A percentile compares a stretch with the other conserved stretches of the same genome.
Evolutionary conservation across 805 yeast genomes (phyloP).

Genomic region (Cyberlindnera mississippiensis): DNA sequence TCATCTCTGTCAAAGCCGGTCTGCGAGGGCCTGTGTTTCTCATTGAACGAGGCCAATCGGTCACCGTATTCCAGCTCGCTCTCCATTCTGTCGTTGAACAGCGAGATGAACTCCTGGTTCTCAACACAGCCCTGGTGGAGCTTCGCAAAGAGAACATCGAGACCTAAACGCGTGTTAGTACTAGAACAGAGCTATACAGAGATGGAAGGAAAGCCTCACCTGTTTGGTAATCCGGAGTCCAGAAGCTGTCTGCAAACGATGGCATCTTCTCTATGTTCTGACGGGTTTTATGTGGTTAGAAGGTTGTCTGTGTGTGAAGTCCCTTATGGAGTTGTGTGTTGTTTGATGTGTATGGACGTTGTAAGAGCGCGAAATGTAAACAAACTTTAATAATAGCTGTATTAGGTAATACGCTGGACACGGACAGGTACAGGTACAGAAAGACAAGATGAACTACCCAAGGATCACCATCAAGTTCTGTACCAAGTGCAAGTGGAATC

Average conservation of each 20-base stretch:
- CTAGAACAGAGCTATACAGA: neutral
- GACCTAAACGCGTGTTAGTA: conserved; percentile 31
- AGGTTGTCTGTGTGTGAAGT: too few relatives aligned
- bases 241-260: conserved; percentile 71
- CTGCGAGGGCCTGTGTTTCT: conserved; percentile 34
- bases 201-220: conserved; percentile 29
- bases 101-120: conserved; percentile 60
- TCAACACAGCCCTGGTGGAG: conserved; percentile 63
- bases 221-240: conserved; percentile 65
- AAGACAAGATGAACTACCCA: too few relatives aligned
- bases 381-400: too few relatives aligned
- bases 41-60: conserved; percentile 41
- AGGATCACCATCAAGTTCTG: conserved; percentile 70
- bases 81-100: conserved; percentile 69
- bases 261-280: conserved; percentile 35
- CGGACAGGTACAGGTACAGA: too few relatives aligned
- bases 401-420: too few relatives aligned
- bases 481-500: conserved; percentile 83
- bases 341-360: neutral
- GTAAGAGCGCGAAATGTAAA: conserved; percentile 5
- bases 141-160: conserved; percentile 46
- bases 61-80: conserved; percentile 65
- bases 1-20: conserved; percentile 50
- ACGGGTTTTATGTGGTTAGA: too few relatives aligned
- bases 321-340: too few relatives aligned